Evolutionary conservation across 192 early-diverging fungal species (phyloP), one percentile per base, ranked within the genome.

Genomic region (Obelidium mucronatum): DNA sequence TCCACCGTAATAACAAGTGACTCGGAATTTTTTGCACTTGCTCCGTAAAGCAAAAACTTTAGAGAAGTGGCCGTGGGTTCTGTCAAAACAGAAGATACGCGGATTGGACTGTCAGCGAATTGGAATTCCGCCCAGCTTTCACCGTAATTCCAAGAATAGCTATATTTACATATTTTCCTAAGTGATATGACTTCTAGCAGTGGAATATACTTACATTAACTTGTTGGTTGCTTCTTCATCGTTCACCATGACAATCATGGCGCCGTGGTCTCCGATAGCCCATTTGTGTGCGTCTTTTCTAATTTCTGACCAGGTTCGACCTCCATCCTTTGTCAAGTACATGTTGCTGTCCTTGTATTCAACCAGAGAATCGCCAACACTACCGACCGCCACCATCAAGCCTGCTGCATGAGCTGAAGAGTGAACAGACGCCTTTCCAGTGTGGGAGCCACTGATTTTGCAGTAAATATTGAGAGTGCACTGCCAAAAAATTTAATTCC

Each of bases 201-300:
- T n/a, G n/a, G 0, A 48, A 34, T 55, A 56, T 62, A 63, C 74
- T 53, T 28, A 76, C 61, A 59, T 36, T 2, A 82, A 24, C 24
- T 15, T 69, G 67, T 92, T 85, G 1, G 93, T 94, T 0, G 94
- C 91, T 2, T 71, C 80, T 37, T 92, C 85, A 44, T 96, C 92
- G 66, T 92, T 89, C 0, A 93, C 85, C 17, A 97, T 58, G 30
- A 94, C 90, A 28, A 98, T 70, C 17, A 98, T 68, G 1, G 91
- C 90, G 30, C 98, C 98, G 73, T 95, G 92, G 72, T 98, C 95
- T 39, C 92, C 96, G 82, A 98, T 93, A 56, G 91, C 95, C 81
- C 94, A 94, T 54, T 90, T 81, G 64, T 89, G 84, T 19, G 88
- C 87, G 4, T 89, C 87, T 24, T 87, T 86, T 40, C 82, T 86